These are phyloP conservation scores for Botrytis hyacinthi DNA, from an alignment of 2,329 filamentous ascomycete genomes.

Conservation along the genomic window DNA sequence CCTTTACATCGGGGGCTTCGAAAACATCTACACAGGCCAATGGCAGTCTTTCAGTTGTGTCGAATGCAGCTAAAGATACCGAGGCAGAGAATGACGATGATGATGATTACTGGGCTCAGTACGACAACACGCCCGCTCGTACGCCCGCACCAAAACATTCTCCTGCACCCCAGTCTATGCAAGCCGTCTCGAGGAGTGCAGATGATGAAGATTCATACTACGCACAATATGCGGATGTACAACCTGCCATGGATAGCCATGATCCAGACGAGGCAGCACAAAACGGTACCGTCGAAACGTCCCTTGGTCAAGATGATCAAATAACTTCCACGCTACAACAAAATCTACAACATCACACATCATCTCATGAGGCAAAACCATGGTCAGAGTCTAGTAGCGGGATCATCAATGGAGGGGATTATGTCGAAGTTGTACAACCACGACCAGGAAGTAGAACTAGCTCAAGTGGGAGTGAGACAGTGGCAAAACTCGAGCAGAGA, in stretches of 20 bases:
- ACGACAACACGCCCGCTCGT: conserved; percentile 67
- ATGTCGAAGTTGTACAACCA: conserved; percentile 49
- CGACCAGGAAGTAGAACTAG: conserved; percentile 58
- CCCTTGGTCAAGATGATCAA: conserved; percentile 44
- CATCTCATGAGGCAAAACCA: conserved; percentile 10
- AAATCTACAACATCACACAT: conserved; percentile 26
- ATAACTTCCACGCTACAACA: conserved; percentile 37
- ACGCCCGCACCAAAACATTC: conserved; percentile 63
- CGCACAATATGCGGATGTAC: conserved; percentile 72
- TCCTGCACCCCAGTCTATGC: conserved; percentile 51
- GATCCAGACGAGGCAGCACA: conserved; percentile 68
- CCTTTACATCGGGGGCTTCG: conserved; percentile 42
- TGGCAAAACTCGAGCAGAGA: conserved; percentile 54
- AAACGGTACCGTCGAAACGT: conserved; percentile 45
- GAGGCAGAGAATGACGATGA: conserved; percentile 62
- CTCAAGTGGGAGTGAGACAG: conserved; percentile 54
- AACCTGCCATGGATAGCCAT: conserved; percentile 77
- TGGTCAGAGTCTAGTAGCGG: conserved; percentile 18
- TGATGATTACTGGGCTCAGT: conserved; percentile 77
- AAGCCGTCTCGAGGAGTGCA: conserved; percentile 24
- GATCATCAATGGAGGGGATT: conserved; percentile 32
- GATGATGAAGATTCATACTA: conserved; percentile 70
- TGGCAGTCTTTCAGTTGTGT: neutral
- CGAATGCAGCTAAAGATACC: neutral
- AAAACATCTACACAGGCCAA: conserved; percentile 8